phyloP scores from a whole-genome alignment of 2,329 filamentous ascomycete genomes.

The Aspergillus melleus region DNA sequence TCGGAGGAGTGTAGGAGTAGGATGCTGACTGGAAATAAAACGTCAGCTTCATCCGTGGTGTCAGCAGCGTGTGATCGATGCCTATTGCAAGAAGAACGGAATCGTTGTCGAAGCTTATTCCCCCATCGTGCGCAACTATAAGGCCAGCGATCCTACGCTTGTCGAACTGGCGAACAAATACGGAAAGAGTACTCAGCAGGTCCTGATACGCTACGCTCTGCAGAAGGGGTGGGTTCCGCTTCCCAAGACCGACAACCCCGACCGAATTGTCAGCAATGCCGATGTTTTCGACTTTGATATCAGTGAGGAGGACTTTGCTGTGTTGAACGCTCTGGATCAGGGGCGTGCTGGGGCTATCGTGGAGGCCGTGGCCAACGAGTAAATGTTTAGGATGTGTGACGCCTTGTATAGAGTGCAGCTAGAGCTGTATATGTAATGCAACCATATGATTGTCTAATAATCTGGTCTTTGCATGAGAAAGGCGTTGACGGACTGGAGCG shows the following conservation, averaged over 20 bases:
- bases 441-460: slow-evolving; percentile 23
- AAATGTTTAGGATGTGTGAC: slow-evolving; percentile 8
- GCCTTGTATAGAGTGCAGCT: slow-evolving; percentile 2
- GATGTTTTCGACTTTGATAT: slow-evolving; percentile 63
- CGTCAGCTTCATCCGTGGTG: slow-evolving; percentile 69
- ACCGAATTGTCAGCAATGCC: slow-evolving; percentile 66
- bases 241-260: slow-evolving; percentile 70
- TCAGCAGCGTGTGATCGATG: slow-evolving; percentile 61
- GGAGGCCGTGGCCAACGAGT: slow-evolving; percentile 48
- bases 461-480: slow-evolving; percentile 67
- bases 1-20: not conserved
- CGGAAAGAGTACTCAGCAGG: slow-evolving; percentile 70
- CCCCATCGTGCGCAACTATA: slow-evolving; percentile 64
- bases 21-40: not conserved
- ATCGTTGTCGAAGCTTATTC: slow-evolving; percentile 57
- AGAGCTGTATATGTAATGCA: slow-evolving; percentile 1
- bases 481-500: slow-evolving; percentile 87
- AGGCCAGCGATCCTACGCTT: slow-evolving; percentile 68
- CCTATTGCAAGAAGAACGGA: slow-evolving; percentile 54
- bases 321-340: slow-evolving; percentile 54
- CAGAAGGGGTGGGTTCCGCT: slow-evolving; percentile 75
- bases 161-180: slow-evolving; percentile 69
- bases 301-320: slow-evolving; percentile 56
- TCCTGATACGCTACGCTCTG: slow-evolving; percentile 77
- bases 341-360: slow-evolving; percentile 50